Base-by-base conservation (phyloP, 352 stramenopile species). In the Globisporangium cederbergense region DNA sequence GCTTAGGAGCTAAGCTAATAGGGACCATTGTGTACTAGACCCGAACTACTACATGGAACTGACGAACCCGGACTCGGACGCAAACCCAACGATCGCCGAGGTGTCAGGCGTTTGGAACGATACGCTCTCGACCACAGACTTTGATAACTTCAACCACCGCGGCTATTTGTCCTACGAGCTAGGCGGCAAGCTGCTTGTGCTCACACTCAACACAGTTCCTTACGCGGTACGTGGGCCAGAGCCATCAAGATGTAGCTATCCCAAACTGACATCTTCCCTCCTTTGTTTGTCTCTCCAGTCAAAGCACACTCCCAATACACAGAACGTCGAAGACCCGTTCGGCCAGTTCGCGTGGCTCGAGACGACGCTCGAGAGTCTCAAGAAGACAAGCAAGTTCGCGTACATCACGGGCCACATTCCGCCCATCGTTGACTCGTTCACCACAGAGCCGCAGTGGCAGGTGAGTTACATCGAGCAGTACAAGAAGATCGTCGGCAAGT, bases 321-420 rank as follows among this genome's bases (percentile, higher is more conserved):
- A 71, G 8, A 50, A 76, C 10, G 47, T 67, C n/a, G n/a, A 82
- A 22, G 93, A 98, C 65, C 93, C 91, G 9, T 96, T 97, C 22
- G 73, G 70, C 9, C 93, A 98, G 68, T 97, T 98, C 59, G 62
- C 60, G 20, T 98, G 93, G 93, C 75, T 98, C 25, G 83, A 91
- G 57, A 64, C 68, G 22, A 89, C 87, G 30, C 67, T 98, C 28
- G 53, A 62, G 11, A 60, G 76, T 4, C 71, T 93, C 36, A 67
- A 69, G 9, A 51, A 65, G 18, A 58, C 60, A 8, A 67, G 75
- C 10, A 81, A 83, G 50, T 78, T 81, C 34, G 89, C 88, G 13
- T 96, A 92, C 60, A 91, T 98, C 50, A 77, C 90, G 32, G 91
- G 91, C 4, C 93, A 98, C 63, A 97, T 98, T 58, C 79, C 91